phyloP scores from a whole-genome alignment of 2,329 filamentous ascomycete species.

The Aspergillus tanneri region DNA sequence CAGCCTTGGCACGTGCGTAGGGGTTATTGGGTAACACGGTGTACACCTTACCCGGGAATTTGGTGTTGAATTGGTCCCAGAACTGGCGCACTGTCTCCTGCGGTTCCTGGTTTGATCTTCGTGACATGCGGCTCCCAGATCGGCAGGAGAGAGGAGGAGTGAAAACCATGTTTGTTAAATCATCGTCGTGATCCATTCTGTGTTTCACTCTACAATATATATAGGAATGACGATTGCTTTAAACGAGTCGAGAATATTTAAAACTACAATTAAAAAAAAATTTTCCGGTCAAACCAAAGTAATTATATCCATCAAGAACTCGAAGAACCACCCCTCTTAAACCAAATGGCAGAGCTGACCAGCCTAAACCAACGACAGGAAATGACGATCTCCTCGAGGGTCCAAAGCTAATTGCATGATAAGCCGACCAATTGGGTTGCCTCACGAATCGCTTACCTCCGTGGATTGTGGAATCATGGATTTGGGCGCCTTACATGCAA shows the following conservation, averaged over 20 bases:
- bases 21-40: constrained; percentile 68
- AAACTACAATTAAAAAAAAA: too few relatives aligned
- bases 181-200: constrained; percentile 38
- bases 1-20: constrained; percentile 61
- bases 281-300: too few relatives aligned
- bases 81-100: constrained; percentile 70
- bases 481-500: background rate
- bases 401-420: background rate
- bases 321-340: too few relatives aligned
- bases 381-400: background rate
- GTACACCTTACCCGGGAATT: constrained; percentile 69
- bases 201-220: too few relatives aligned
- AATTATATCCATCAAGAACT: too few relatives aligned
- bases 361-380: too few relatives aligned
- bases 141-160: constrained; percentile 31
- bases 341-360: too few relatives aligned
- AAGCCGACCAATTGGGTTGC: background rate
- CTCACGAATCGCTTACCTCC: background rate
- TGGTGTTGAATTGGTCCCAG: constrained; percentile 70
- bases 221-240: background rate
- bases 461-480: too few relatives aligned
- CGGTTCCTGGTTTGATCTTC: constrained; percentile 55
- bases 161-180: constrained; percentile 21
- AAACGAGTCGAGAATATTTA: background rate
- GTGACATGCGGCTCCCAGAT: constrained; percentile 33